Evolutionary conservation across 257 asterid genomes (phyloP), one percentile per base, ranked within the genome.

Genomic region (Jasminum sambac): DNA sequence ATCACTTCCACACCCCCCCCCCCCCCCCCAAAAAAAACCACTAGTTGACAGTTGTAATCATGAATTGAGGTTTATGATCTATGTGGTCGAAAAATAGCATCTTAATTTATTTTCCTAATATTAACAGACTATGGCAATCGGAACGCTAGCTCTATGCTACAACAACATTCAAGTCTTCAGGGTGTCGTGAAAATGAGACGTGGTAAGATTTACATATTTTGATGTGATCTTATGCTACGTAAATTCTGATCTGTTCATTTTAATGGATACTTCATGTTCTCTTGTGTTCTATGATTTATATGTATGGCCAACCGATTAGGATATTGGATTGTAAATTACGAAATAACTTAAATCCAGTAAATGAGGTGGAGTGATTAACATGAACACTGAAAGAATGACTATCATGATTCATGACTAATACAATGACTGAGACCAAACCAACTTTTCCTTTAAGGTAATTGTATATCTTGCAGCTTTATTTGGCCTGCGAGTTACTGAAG

Each of bases 171-270:
- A 87, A 83, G 92, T 95, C 73, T 95, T 91, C 82, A 82, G 90
- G 97, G 97, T 58, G 99, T 91, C 50, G 99, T 95, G 66, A 91
- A 95, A 84, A 82, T 95, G 99, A 86, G 99, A 71, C 96, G 98
- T 34, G 98, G 99, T 95, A 84, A 80, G 98, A 75, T 70, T 38
- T 63, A 39, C 39, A 55, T 60, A 30, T 64, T 52, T 52, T 68
- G 30, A 25, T 71, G 43, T 60, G 70, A 50, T 70, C 68, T 76
- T 64, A 42, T 73, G 71, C 71, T 42, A 13, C 63, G 50, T 26
- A 24, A 42, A 5, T 70, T 69, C 25, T 46, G 11, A 21, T 68
- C 11, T 42, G 43, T 65, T 62, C 41, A 25, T 67, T 76, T 68
- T 39, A 36, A 21, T 68, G 34, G 36, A 16, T 42, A 12, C 24